Base-by-base conservation (phyloP, 2,329 filamentous ascomycete genomes). In the Moelleriella libera region DNA sequence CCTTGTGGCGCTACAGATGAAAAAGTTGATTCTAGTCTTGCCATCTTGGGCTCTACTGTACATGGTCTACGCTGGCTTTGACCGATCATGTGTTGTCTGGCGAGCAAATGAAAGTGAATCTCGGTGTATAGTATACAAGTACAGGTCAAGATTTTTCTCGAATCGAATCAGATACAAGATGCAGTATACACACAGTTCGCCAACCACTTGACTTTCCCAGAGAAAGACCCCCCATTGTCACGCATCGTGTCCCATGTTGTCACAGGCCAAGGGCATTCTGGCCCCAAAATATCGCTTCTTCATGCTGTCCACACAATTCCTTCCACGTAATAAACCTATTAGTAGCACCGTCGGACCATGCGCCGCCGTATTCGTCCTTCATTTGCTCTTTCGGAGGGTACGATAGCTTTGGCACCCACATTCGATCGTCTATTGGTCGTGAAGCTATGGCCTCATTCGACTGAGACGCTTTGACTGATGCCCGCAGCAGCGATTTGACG, bases 341-440 rank as follows among this genome's bases (percentile, higher is more conserved):
- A 5, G 53, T 9, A 3, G 46, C 47, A 31, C 53, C 48, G 8
- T 56, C 52, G 1, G 56, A 53, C 55, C 56, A 58, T 0, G 50
- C 53, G 3, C 58, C 60, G 5, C 57, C 61, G 9, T 55, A 49
- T 21, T 53, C 51, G 29, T 53, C 51, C 2, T 47, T 40, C 1
- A 51, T 31, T 5, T 41, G 40, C 21, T 30, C 10, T 3, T 50
- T 32, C 5, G 41, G 43, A 1, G 57, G 55, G 31, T 54, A 56
- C 5, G 12, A 30, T 6, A 29, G 45, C 40, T 53, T 54, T 9
- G 56, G 46, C 28, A 52, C 47, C 63, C 63, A 65, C 37, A 43
- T 54, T 14, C 63, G 57, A 8, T 57, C 59, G 30, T 65, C 57
- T 11, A 65, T 60, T 45, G 55, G 53, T 28, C 53, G 51, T 9